Evolutionary conservation across 352 stramenopile species (phyloP).

Genomic region (Phytophthora tentaculata): DNA sequence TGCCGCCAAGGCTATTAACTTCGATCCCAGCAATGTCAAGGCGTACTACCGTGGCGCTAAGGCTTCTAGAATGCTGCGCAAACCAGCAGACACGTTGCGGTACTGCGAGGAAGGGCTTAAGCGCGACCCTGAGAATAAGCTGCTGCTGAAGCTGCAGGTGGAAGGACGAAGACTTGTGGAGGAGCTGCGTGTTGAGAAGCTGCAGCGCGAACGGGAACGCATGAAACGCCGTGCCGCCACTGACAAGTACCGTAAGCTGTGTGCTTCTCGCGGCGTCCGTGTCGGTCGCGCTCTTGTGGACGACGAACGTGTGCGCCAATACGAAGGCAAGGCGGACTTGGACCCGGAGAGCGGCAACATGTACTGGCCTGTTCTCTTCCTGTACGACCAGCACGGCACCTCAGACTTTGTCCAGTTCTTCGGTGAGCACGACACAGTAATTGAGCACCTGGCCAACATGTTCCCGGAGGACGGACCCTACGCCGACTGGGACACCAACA

Average conservation of each 20-base stretch:
- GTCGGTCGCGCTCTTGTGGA: slow-evolving; percentile 80
- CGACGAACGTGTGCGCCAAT: slow-evolving; percentile 83
- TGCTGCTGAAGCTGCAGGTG: slow-evolving; percentile 71
- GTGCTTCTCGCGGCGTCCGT: slow-evolving; percentile 59
- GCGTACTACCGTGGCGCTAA: slow-evolving; percentile 88
- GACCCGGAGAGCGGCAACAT: slow-evolving; percentile 66
- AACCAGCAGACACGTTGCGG: slow-evolving; percentile 77
- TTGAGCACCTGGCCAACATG: slow-evolving; percentile 91
- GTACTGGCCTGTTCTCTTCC: slow-evolving; percentile 84
- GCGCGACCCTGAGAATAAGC: slow-evolving; percentile 78
- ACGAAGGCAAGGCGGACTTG: slow-evolving; percentile 82
- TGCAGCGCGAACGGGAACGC: slow-evolving; percentile 69
- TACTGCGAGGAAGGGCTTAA: slow-evolving; percentile 84
- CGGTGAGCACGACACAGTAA: slow-evolving; percentile 79
- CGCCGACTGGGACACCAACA: slow-evolving; percentile 76
- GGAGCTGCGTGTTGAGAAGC: slow-evolving; percentile 63
- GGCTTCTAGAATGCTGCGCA: slow-evolving; percentile 80
- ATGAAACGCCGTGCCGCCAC: slow-evolving; percentile 73
- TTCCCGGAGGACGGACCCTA: slow-evolving; percentile 88
- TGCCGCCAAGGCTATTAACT: slow-evolving; percentile 69
- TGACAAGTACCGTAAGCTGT: slow-evolving; percentile 84
- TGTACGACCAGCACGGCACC: slow-evolving; percentile 87
- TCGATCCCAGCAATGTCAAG: slow-evolving; percentile 82
- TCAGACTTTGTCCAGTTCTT: slow-evolving; percentile 87
- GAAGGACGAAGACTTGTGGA: slow-evolving; percentile 68